phyloP scores from a whole-genome alignment of 179 eudicot species.

The Beta macrorhiza region DNA sequence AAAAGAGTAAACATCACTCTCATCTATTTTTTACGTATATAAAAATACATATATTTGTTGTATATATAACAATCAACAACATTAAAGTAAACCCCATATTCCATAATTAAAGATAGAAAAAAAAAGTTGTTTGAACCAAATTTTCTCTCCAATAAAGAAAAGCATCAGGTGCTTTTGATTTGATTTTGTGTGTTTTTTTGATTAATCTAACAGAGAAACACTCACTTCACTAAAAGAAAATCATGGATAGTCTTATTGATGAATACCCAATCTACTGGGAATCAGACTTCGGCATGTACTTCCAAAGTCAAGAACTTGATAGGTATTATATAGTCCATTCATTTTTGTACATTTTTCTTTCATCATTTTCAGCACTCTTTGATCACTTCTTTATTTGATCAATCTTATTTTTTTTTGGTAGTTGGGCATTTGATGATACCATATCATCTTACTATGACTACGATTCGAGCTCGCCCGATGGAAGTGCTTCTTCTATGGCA shows the following conservation, averaged over 20 bases:
- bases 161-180: background rate
- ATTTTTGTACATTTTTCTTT: background rate
- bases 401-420: background rate
- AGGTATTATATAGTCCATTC: constrained; percentile 26
- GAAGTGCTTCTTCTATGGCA: constrained; percentile 38
- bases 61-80: background rate
- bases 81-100: background rate
- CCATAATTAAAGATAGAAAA: background rate
- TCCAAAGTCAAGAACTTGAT: constrained; percentile 57
- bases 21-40: background rate
- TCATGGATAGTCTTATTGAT: constrained; percentile 55
- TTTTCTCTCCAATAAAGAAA: constrained; percentile 2
- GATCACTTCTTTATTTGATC: background rate
- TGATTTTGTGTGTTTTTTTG: background rate
- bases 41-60: background rate
- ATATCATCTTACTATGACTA: constrained; percentile 59
- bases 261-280: constrained; percentile 60
- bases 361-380: background rate
- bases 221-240: background rate
- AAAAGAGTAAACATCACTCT: background rate
- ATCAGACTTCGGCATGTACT: constrained; percentile 41
- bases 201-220: too few species aligned
- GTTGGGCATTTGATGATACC: constrained; percentile 59
- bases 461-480: constrained; percentile 92
- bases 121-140: background rate